Evolutionary conservation across 2,329 filamentous ascomycete genomes (phyloP).

Genomic region (Colletotrichum higginsianum): DNA sequence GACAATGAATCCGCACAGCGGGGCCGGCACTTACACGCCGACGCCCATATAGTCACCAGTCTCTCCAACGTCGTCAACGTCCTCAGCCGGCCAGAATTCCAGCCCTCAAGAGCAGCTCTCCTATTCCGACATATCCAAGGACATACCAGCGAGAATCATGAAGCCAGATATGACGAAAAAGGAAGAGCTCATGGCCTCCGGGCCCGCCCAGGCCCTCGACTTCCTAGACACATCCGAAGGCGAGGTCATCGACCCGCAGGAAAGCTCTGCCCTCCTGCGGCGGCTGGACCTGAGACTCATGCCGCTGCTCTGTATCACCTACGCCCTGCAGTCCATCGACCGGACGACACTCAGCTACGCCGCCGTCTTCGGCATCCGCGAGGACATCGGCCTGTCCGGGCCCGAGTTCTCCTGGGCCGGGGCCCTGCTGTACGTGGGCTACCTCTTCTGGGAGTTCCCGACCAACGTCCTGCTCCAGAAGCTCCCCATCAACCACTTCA

Average conservation of each 20-base stretch:
- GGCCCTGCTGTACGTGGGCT: slow-evolving; percentile 71
- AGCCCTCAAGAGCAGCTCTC: not conserved
- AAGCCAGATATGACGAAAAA: slow-evolving; percentile 14
- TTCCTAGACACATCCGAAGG: slow-evolving; percentile 33
- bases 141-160: not conserved
- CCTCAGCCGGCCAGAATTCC: not conserved
- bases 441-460: slow-evolving; percentile 73
- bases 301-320: slow-evolving; percentile 44
- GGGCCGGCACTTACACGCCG: slow-evolving; percentile 14
- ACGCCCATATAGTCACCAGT: slow-evolving; percentile 5
- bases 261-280: slow-evolving; percentile 20
- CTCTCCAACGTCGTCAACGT: not conserved
- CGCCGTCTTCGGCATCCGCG: slow-evolving; percentile 67
- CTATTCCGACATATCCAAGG: not conserved
- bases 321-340: slow-evolving; percentile 30
- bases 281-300: slow-evolving; percentile 46
- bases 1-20: not conserved
- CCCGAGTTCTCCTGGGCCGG: slow-evolving; percentile 72
- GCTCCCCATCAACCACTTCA: slow-evolving; percentile 46
- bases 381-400: slow-evolving; percentile 65
- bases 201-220: slow-evolving; percentile 28
- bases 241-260: slow-evolving; percentile 18
- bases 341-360: slow-evolving; percentile 55
- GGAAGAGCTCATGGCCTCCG: slow-evolving; percentile 13
- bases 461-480: slow-evolving; percentile 69